A percentile compares a stretch with the other conserved stretches of the same genome.
Conservation (phyloP, 495 filamentous ascomycete species). For the Penicillium coprophilum region DNA sequence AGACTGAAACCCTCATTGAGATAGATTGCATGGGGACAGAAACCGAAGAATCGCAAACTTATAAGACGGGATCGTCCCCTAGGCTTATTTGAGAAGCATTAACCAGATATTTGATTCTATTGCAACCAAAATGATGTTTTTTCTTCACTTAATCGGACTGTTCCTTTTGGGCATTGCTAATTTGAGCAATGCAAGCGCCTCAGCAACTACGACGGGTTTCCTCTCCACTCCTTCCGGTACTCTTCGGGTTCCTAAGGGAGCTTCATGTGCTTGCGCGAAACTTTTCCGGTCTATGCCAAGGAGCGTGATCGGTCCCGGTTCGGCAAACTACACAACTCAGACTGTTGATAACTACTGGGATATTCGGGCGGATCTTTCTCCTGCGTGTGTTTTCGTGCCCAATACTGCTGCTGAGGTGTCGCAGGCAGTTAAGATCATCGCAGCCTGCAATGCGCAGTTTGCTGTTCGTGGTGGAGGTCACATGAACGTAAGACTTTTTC, state of each 20-base stretch:
- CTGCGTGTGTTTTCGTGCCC: constrained; percentile 37
- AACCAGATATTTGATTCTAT: background rate
- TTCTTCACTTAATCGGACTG: constrained; percentile 41
- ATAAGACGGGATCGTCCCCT: background rate
- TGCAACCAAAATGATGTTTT: background rate
- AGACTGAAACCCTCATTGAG: background rate
- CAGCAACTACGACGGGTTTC: constrained; percentile 1
- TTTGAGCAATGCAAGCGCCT: background rate
- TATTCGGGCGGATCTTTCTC: constrained; percentile 29
- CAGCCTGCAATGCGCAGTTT: constrained; percentile 30
- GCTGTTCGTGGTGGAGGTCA: constrained; percentile 40
- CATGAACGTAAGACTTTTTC: constrained; percentile 26
- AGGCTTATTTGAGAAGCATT: background rate
- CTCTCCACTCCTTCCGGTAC: constrained; percentile 3
- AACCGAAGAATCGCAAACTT: background rate
- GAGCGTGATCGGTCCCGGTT: constrained; percentile 13
- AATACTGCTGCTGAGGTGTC: constrained; percentile 27
- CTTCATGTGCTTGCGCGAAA: constrained; percentile 26
- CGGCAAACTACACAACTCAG: constrained; percentile 20
- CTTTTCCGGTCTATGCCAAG: constrained; percentile 13
- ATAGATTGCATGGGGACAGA: background rate
- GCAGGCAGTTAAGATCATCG: constrained; percentile 21
- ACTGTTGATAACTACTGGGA: constrained; percentile 25
- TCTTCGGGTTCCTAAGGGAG: constrained; percentile 11
- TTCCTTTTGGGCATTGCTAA: constrained; percentile 22